phyloP scores from a whole-genome alignment of 1,284 basidiomycete genomes.

The Ustanciosporium gigantosporum region DNA sequence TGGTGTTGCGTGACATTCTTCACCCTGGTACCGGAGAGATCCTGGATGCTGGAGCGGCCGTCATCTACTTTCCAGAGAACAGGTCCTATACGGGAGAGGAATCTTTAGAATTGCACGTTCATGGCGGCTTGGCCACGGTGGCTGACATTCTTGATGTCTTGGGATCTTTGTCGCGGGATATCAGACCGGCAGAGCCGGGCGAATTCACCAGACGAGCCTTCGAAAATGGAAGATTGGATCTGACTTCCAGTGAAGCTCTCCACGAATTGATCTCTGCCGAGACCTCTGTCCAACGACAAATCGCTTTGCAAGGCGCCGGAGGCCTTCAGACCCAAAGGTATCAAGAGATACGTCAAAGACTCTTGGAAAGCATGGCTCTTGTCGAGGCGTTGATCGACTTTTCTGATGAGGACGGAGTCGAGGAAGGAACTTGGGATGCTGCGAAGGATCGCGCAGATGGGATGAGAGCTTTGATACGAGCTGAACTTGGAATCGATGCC shows the following conservation, averaged over 20 bases:
- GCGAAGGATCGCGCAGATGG: neutral
- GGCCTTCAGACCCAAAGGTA: conserved; percentile 64
- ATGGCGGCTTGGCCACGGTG: conserved; percentile 81
- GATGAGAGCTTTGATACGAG: conserved; percentile 4
- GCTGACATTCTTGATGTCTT: conserved; percentile 70
- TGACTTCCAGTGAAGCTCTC: conserved; percentile 82
- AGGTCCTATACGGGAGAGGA: conserved; percentile 80
- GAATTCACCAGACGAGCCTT: conserved; percentile 86
- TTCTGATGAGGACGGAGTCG: conserved; percentile 82
- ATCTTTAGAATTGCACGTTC: conserved; percentile 81
- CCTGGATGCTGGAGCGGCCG: conserved; percentile 74
- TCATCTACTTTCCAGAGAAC: conserved; percentile 76
- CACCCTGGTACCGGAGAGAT: conserved; percentile 69
- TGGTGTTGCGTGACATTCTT: conserved; percentile 72
- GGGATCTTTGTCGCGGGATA: conserved; percentile 63
- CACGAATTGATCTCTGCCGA: conserved; percentile 82
- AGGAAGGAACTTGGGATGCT: conserved; percentile 71
- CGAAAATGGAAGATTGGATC: conserved; percentile 74
- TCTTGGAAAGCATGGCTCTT: conserved; percentile 74
- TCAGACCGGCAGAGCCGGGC: conserved; percentile 76
- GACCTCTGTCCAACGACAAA: conserved; percentile 75
- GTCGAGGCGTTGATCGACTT: conserved; percentile 89
- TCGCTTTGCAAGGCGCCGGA: conserved; percentile 73
- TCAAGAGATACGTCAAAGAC: conserved; percentile 69
- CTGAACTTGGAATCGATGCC: conserved; percentile 4